A percentile compares a stretch with the other conserved stretches of the same genome.
Conservation (phyloP, 345 rosid genomes). For the Dimocarpus longan region DNA sequence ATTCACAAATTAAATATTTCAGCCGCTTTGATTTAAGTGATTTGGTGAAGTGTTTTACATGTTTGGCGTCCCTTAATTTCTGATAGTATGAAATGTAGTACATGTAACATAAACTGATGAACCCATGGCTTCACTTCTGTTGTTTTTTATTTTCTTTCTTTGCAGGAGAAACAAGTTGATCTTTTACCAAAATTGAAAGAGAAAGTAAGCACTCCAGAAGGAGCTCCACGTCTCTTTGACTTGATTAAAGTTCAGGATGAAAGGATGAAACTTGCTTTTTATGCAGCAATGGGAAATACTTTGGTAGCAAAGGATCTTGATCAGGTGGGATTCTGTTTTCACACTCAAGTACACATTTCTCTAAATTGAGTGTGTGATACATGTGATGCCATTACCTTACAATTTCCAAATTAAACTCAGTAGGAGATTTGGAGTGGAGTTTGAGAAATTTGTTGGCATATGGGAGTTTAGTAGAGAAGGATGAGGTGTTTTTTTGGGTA, state of each 20-base stretch:
- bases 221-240: conserved; percentile 93
- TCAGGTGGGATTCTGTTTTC: conserved; percentile 55
- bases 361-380: neutral
- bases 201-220: conserved; percentile 78
- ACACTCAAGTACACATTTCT: neutral
- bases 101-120: neutral
- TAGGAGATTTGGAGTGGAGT: neutral
- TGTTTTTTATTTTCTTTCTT: neutral
- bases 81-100: neutral
- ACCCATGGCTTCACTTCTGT: conserved; percentile 16
- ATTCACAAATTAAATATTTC: neutral
- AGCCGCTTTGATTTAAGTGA: neutral
- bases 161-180: conserved; percentile 86
- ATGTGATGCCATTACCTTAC: neutral
- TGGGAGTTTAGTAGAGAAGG: neutral
- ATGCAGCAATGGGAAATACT: conserved; percentile 81
- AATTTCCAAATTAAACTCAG: neutral
- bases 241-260: conserved; percentile 83
- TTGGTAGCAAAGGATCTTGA: conserved; percentile 87
- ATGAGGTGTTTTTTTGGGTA: neutral
- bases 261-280: conserved; percentile 93
- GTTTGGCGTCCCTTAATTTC: neutral
- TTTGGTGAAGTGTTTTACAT: neutral
- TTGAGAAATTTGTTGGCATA: neutral
- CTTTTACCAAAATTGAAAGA: conserved; percentile 63